Conservation (phyloP, 202 grass and related monocot genomes). For the Zizania palustris region DNA sequence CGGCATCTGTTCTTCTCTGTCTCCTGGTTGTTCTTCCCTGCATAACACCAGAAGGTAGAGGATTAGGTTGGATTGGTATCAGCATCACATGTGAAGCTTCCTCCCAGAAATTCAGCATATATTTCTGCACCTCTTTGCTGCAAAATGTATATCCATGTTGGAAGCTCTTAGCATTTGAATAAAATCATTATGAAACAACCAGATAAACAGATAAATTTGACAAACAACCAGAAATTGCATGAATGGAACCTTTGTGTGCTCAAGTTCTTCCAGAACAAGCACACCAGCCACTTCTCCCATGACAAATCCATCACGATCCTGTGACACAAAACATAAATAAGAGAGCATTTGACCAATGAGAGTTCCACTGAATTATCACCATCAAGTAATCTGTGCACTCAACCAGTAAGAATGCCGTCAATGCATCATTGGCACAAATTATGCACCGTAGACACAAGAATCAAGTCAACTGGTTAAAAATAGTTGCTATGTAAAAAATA, state of each 20-base stretch:
- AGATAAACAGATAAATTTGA: background rate
- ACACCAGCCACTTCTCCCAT: slow-evolving; percentile 99
- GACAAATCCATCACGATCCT: slow-evolving; percentile 99
- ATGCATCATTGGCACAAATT: slow-evolving; percentile 1
- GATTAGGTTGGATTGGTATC: no score
- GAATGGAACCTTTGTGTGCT: slow-evolving; percentile 83
- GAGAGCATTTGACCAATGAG: slow-evolving; percentile 4
- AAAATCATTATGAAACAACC: slow-evolving; percentile 30
- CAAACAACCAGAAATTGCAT: slow-evolving; percentile 18
- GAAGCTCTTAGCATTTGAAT: slow-evolving; percentile 21
- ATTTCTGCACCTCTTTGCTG: slow-evolving; percentile 94
- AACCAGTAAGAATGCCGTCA: background rate
- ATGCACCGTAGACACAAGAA: slow-evolving; percentile 15
- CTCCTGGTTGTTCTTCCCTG: no score
- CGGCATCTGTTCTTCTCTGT: no score
- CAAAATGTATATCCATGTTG: slow-evolving; percentile 31
- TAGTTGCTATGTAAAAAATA: slow-evolving; percentile 1
- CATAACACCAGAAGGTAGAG: no score
- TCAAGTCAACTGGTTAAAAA: slow-evolving; percentile 35
- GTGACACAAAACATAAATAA: slow-evolving; percentile 31
- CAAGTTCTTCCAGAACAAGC: slow-evolving; percentile 98
- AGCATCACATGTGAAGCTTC: slow-evolving; percentile 97
- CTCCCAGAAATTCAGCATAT: slow-evolving; percentile 97
- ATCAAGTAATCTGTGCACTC: slow-evolving; percentile 20
- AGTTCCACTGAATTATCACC: slow-evolving; percentile 27